These are phyloP conservation scores for Phaeophleospora eucalypticola DNA, from an alignment of 2,329 filamentous ascomycete genomes.

Conservation along the genomic window DNA sequence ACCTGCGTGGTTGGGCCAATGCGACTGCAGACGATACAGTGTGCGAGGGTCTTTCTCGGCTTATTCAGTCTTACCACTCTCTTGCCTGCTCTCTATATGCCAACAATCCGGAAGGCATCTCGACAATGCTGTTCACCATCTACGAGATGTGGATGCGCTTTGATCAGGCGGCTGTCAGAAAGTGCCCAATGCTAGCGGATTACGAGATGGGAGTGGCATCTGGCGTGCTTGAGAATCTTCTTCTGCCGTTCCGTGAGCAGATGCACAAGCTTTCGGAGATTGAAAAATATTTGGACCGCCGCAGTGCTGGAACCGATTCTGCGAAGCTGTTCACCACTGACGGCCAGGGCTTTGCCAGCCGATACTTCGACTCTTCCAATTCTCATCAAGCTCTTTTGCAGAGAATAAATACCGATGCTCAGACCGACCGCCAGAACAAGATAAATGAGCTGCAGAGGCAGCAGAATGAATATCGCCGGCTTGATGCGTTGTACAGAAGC, in stretches of 20 bases:
- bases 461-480: conserved; percentile 36
- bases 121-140: conserved; percentile 50
- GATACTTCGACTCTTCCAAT: conserved; percentile 40
- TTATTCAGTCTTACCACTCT: conserved; percentile 19
- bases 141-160: conserved; percentile 58
- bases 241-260: conserved; percentile 45
- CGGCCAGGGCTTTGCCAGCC: conserved; percentile 38
- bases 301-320: not conserved
- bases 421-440: conserved; percentile 32
- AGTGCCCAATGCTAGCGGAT: conserved; percentile 47
- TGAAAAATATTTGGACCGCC: conserved; percentile 41
- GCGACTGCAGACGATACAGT: not conserved
- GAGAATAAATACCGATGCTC: conserved; percentile 35
- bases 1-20: conserved; percentile 17
- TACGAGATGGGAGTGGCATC: conserved; percentile 52
- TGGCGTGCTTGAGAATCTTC: conserved; percentile 52
- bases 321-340: conserved; percentile 39
- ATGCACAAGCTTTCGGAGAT: conserved; percentile 51
- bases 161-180: conserved; percentile 45
- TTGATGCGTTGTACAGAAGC: conserved; percentile 21
- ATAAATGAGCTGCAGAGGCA: conserved; percentile 34
- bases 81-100: conserved; percentile 37
- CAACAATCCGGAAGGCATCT: conserved; percentile 48
- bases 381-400: conserved; percentile 23
- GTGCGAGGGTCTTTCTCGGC: conserved; percentile 11